These are phyloP conservation scores for Clathrospora elynae DNA, from an alignment of 2,329 filamentous ascomycete genomes.

Conservation along the genomic window DNA sequence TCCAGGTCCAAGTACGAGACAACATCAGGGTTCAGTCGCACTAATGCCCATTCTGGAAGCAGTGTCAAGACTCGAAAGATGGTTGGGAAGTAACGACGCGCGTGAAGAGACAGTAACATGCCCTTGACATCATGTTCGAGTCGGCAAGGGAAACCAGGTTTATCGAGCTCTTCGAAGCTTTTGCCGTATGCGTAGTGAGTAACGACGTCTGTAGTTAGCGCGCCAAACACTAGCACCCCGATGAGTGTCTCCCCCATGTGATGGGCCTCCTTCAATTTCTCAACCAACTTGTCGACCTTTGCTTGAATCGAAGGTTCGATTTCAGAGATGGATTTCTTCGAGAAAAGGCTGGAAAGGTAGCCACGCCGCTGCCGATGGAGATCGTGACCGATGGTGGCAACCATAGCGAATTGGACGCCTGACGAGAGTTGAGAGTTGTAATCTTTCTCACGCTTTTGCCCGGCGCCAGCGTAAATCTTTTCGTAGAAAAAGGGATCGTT, in stretches of 20 bases:
- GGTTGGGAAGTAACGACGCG: slow-evolving; percentile 3
- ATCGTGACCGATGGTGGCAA: slow-evolving; percentile 21
- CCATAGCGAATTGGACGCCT: background rate
- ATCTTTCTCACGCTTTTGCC: slow-evolving; percentile 5
- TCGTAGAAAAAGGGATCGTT: slow-evolving; percentile 14
- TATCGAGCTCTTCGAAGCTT: slow-evolving; percentile 7
- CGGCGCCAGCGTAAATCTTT: background rate
- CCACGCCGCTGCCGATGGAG: slow-evolving; percentile 30
- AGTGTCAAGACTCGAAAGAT: background rate
- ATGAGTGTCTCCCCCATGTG: slow-evolving; percentile 1
- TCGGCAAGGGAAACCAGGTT: slow-evolving; percentile 8
- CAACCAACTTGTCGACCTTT: slow-evolving; percentile 11
- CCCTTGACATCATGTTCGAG: slow-evolving; percentile 1
- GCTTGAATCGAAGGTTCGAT: slow-evolving; percentile 29
- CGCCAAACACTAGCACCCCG: slow-evolving; percentile 11
- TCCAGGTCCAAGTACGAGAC: slow-evolving; percentile 1
- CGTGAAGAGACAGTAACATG: background rate
- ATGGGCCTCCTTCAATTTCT: slow-evolving; percentile 4
- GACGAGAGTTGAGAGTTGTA: background rate
- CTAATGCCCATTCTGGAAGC: background rate
- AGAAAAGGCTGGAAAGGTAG: slow-evolving; percentile 36
- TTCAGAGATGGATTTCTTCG: slow-evolving; percentile 20
- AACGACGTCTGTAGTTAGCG: slow-evolving; percentile 15
- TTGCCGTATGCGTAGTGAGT: slow-evolving; percentile 12
- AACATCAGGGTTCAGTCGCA: background rate